Evolutionary conservation across 768 basidiomycete species (phyloP).

Genomic region (Tephrocybe sp.): DNA sequence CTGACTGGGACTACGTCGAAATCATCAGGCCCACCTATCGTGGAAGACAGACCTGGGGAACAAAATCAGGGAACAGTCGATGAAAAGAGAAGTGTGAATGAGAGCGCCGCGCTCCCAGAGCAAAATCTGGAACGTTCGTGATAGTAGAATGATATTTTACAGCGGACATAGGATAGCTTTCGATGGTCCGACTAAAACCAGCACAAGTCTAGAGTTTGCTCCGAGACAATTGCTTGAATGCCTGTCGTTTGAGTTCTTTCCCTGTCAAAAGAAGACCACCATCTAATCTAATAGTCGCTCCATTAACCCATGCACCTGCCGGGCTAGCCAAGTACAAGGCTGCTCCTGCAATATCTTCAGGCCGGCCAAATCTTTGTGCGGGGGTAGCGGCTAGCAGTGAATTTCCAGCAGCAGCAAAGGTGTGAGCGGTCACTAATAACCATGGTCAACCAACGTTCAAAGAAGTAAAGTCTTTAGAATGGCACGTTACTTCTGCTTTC

Average conservation of each 20-base stretch:
- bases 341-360: conserved; percentile 64
- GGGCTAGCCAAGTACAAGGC: conserved; percentile 59
- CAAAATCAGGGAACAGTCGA: background rate
- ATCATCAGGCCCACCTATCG: background rate
- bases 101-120: background rate
- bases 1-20: conserved; percentile 33
- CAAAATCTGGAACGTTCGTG: background rate
- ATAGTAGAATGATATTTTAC: background rate
- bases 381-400: conserved; percentile 43
- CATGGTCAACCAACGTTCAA: background rate
- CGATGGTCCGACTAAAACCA: too few species aligned
- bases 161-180: too few species aligned
- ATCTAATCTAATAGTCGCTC: conserved; percentile 60
- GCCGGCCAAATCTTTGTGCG: conserved; percentile 51
- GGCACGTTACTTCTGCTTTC: conserved; percentile 36
- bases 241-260: conserved; percentile 5
- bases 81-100: background rate
- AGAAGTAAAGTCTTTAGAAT: background rate
- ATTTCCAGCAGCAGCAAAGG: conserved; percentile 44
- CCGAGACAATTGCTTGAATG: conserved; percentile 24
- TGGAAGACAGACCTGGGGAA: background rate
- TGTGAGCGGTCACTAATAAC: conserved; percentile 50
- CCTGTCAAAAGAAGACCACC: conserved; percentile 48
- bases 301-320: conserved; percentile 62
- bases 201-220: conserved; percentile 32